Percentiles rank a stretch among this genome's conserved stretches.
These are phyloP conservation scores for Rostrohypoxylon terebratum DNA, from an alignment of 495 filamentous ascomycete genomes.

Conservation along the genomic window DNA sequence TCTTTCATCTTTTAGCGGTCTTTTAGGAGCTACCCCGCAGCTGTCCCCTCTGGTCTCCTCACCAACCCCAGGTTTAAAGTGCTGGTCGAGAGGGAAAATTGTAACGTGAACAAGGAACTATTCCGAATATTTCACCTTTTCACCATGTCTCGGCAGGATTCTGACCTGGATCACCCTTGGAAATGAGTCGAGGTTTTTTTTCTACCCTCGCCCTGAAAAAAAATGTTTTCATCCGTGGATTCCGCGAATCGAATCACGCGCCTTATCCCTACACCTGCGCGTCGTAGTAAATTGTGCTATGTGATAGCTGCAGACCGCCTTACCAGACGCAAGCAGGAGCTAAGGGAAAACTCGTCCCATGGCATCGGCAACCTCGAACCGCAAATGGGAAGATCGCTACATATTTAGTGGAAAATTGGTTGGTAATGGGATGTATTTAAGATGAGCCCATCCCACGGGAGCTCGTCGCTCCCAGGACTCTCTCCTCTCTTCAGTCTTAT, in stretches of 20 bases:
- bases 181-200: constrained; percentile 1
- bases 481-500: constrained; percentile 1
- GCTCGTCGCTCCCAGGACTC: constrained; percentile 5
- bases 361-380: constrained; percentile 11
- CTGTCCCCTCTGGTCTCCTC: constrained; percentile 19
- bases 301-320: constrained; percentile 33
- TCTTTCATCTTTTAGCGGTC: neutral
- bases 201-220: constrained; percentile 6
- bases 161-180: constrained; percentile 25
- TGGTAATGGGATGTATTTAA: constrained; percentile 27
- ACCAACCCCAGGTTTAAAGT: constrained; percentile 31
- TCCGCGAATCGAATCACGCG: constrained; percentile 28
- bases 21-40: constrained; percentile 38
- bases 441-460: constrained; percentile 18
- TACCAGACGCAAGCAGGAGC: constrained; percentile 21
- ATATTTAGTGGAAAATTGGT: too few relatives aligned
- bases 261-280: constrained; percentile 7
- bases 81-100: constrained; percentile 33
- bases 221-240: neutral
- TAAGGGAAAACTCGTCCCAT: constrained; percentile 29
- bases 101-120: constrained; percentile 27
- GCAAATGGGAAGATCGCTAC: neutral
- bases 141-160: constrained; percentile 20
- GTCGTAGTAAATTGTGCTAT: constrained; percentile 16
- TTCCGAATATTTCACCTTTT: constrained; percentile 24